Percentiles rank a stretch among this genome's conserved stretches.
Conservation (phyloP, 2,329 filamentous ascomycete genomes). For the Sordariomycetes sp. region DNA sequence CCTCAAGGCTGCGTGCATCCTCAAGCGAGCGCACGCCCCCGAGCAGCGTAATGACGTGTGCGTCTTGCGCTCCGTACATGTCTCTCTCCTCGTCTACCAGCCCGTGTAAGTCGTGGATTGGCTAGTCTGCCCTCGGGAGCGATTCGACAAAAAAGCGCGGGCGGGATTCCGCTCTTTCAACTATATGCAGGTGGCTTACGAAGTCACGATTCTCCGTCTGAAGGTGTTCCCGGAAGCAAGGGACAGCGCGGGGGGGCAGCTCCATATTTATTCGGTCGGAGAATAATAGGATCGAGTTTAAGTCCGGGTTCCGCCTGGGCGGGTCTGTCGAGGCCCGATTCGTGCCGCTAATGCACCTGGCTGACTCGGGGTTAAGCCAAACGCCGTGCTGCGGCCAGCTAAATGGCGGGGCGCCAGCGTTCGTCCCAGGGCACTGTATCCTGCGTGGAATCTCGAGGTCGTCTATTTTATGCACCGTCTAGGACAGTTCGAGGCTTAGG, state of each 20-base stretch:
- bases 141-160: too few species aligned
- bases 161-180: neutral
- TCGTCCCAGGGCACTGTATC: too few species aligned
- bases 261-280: neutral
- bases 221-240: neutral
- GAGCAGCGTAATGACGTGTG: neutral
- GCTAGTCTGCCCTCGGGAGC: too few species aligned
- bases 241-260: neutral
- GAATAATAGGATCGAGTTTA: neutral
- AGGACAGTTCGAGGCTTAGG: too few species aligned
- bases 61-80: neutral
- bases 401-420: too few species aligned
- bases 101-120: neutral
- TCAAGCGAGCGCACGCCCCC: neutral
- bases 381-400: too few species aligned
- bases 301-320: neutral
- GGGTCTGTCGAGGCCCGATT: neutral
- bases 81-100: neutral
- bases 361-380: neutral
- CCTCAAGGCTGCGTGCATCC: conserved; percentile 2
- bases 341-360: neutral
- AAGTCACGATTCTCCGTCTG: neutral
- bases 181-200: neutral
- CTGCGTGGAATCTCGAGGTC: too few species aligned
- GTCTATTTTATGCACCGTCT: too few species aligned